These are phyloP conservation scores for Berberis thunbergii DNA, from an alignment of 164 flowering plant species.

Conservation along the genomic window DNA sequence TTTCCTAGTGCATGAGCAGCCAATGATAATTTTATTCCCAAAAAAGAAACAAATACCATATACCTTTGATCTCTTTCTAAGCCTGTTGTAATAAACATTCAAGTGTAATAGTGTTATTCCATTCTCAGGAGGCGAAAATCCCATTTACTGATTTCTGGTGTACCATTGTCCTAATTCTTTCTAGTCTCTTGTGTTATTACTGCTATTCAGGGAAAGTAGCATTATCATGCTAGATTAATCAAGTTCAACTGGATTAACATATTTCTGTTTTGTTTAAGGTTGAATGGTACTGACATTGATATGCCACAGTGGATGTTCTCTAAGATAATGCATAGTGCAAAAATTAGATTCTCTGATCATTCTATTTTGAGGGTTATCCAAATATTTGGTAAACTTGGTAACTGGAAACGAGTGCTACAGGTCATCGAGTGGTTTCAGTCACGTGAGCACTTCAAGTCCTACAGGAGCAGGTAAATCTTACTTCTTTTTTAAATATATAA, in stretches of 20 bases:
- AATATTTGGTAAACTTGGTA: conserved; percentile 73
- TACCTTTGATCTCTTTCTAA: no score
- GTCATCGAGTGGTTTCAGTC: conserved; percentile 83
- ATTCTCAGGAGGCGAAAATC: no score
- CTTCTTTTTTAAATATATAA: not conserved
- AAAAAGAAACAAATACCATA: no score
- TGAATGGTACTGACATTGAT: conserved; percentile 79
- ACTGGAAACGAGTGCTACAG: conserved; percentile 85
- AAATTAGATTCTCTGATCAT: conserved; percentile 65
- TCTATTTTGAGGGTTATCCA: conserved; percentile 71
- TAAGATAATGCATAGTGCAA: conserved; percentile 72
- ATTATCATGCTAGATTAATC: not conserved
- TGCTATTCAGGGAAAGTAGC: not conserved
- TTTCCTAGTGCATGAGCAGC: no score
- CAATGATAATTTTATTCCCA: no score
- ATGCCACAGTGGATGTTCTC: conserved; percentile 91
- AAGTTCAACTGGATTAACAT: not conserved
- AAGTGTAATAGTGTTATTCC: no score
- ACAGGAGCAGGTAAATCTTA: conserved; percentile 45
- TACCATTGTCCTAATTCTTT: no score
- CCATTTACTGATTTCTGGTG: no score
- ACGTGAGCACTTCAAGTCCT: conserved; percentile 70
- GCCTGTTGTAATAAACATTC: no score
- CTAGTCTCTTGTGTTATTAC: no score
- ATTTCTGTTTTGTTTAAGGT: conserved; percentile 45